These are phyloP conservation scores for Diplodia seriata DNA, from an alignment of 2,329 filamentous ascomycete genomes.

Conservation along the genomic window DNA sequence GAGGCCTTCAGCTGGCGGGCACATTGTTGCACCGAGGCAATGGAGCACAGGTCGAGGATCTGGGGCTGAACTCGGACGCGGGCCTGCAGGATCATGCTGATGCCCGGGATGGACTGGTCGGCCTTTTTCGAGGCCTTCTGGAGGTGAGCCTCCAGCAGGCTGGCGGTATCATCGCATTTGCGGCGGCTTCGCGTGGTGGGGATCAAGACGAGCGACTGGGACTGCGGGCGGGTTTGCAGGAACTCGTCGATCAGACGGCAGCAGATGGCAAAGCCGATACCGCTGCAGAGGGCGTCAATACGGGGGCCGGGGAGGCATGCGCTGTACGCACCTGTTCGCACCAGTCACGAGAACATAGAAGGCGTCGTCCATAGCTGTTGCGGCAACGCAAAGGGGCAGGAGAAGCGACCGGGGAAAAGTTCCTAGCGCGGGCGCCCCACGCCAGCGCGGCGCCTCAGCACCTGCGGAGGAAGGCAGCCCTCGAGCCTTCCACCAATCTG, in stretches of 20 bases:
- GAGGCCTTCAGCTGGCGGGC: constrained; percentile 59
- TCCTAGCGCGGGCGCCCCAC: no score
- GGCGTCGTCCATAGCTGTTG: constrained; percentile 25
- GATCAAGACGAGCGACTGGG: constrained; percentile 77
- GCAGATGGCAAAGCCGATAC: constrained; percentile 83
- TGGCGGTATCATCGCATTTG: constrained; percentile 77
- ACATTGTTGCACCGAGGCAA: constrained; percentile 63
- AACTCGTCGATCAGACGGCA: constrained; percentile 91
- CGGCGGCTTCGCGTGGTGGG: constrained; percentile 78
- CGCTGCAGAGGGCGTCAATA: constrained; percentile 60
- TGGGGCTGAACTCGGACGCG: constrained; percentile 63
- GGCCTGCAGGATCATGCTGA: constrained; percentile 49
- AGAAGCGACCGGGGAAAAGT: neutral
- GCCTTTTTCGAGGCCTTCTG: constrained; percentile 52
- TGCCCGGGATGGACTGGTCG: constrained; percentile 47
- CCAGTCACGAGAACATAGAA: constrained; percentile 77
- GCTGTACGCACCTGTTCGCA: constrained; percentile 73
- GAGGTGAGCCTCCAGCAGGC: constrained; percentile 68
- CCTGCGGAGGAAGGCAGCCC: neutral
- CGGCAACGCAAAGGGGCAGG: neutral
- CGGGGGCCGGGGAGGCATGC: neutral
- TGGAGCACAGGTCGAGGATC: constrained; percentile 63
- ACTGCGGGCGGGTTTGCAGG: constrained; percentile 69
- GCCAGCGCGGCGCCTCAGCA: no score
- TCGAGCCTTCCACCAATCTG: neutral